Base-by-base conservation (phyloP, 352 stramenopile species). In the Phytophthora hybrid region DNA sequence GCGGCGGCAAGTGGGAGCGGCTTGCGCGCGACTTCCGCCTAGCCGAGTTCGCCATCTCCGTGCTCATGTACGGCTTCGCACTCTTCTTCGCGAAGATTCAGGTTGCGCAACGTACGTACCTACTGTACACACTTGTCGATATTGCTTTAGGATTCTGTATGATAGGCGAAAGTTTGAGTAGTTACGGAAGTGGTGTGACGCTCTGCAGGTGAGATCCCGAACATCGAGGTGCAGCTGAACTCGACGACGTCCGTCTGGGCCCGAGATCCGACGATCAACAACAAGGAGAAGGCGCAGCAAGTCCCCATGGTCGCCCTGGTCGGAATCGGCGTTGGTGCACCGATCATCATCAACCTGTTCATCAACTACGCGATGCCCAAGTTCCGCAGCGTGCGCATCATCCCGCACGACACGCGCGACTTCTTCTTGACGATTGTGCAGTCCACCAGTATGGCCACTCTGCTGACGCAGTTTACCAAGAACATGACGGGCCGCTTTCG, bases 381-480 rank as follows among this genome's bases (percentile, higher is more conserved):
- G 54, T 90, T 87, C 62, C 85, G 82, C 46, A 59, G 67, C 37
- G 71, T 89, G 31, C 87, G 81, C 37, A 71, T 87, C 31, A 93
- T 94, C 65, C 71, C 75, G n/a, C 80, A 94, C 77, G 87, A 95
- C 72, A 91, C 87, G 56, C 86, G 89, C 9, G 89, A 95, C 69
- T 93, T 95, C 41, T 63, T 94, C 44, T 62, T 95, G 66, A 92
- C 78, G 44, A 72, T 95, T 5, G 66, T 90, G 44, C 80, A 88
- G 66, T 91, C 87, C 8, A 83, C 77, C 9, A 80, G 83, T 10
- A 81, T 95, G 68, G 76, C 79, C 23, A 79, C 80, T 41, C 47
- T 93, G 31, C 66, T 93, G 31, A 95, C 89, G 19, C 87, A 95
- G 57, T 93, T 95, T 57, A 86, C 83, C 26, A 95, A 95, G 77